Base-by-base conservation (phyloP, 1,284 basidiomycete species). In the Kwoniella shivajii region DNA sequence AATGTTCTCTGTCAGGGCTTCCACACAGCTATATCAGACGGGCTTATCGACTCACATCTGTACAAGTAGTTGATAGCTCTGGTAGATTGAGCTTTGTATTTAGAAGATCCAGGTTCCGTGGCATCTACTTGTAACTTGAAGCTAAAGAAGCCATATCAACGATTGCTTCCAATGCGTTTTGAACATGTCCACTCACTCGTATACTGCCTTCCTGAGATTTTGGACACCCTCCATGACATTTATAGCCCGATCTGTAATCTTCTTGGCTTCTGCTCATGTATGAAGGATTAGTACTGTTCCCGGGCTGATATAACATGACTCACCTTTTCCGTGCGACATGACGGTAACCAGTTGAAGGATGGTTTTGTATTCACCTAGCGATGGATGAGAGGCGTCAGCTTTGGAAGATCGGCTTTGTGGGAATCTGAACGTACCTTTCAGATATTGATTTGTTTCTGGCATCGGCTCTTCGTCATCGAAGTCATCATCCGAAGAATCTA, bases 141-240 rank as follows among this genome's bases (percentile, higher is more conserved):
- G 74, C 90, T 93, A 63, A 22, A 26, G n/a, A 27, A 20, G 14
- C 36, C 37, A 14, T 9, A n/a, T 44, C 41, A 52, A 36, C 38
- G 14, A 24, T 7, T 16, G 36, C 39, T 41, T 9, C 39, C 9
- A 11, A 41, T 20, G 18, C 50, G 11, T 14, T 11, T 39, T 4
- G 16, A 39, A n/a, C n/a, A n/a, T n/a, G 38, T 18, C 7, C 43
- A 83, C 74, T 60, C 63, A 92, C 91, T 93, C 90, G 70, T 92
- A 95, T 43, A 96, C 88, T 0, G 92, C 89, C 73, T 89, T 90
- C 42, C 93, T 85, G 41, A 97, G 80, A 71, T 97, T 97, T 76
- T 97, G 93, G 0, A 97, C 92, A 61, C 92, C 92, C 76, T 80
- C 78, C 89, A 93, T 92, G 61, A 87, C 78, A 77, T 97, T 92